A percentile compares a stretch with the other conserved stretches of the same genome.
These are phyloP conservation scores for Colletotrichum shisoi DNA, from an alignment of 2,329 filamentous ascomycete genomes.

Conservation along the genomic window DNA sequence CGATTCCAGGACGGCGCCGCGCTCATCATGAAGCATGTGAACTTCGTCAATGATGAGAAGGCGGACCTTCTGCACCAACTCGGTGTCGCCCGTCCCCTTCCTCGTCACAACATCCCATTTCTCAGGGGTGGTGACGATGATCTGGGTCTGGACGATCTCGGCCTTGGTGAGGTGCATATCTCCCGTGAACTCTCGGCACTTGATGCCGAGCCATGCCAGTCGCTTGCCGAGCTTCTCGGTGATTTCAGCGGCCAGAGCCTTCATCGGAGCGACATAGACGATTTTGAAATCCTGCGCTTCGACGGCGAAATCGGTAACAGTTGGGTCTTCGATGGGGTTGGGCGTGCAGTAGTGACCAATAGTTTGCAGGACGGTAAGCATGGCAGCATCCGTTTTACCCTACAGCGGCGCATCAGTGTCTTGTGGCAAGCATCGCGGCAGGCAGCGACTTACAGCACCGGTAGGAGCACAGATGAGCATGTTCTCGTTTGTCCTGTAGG, in stretches of 20 bases:
- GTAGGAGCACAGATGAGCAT: conserved; percentile 99
- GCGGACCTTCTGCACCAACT: conserved; percentile 95
- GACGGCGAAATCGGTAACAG: conserved; percentile 82
- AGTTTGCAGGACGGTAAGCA: conserved; percentile 93
- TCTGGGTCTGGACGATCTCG: conserved; percentile 94
- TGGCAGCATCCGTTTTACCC: conserved; percentile 98
- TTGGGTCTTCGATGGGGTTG: conserved; percentile 76
- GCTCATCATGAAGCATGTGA: conserved; percentile 98
- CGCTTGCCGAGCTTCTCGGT: conserved; percentile 93
- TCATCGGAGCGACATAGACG: conserved; percentile 99
- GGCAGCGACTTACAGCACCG: conserved; percentile 71
- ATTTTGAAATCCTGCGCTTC: conserved; percentile 92
- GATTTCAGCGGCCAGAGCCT: conserved; percentile 93
- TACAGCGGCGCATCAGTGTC: conserved; percentile 42
- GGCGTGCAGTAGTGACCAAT: conserved; percentile 86
- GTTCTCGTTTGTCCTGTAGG: conserved; percentile 95
- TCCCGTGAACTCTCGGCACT: conserved; percentile 91
- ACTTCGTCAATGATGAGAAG: conserved; percentile 98
- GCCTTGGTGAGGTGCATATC: conserved; percentile 99
- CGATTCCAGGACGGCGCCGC: conserved; percentile 94
- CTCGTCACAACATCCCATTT: conserved; percentile 99
- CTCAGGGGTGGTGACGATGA: conserved; percentile 97
- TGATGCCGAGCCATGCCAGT: conserved; percentile 90
- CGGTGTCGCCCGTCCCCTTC: conserved; percentile 96
- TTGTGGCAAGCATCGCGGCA: neutral